Evolutionary conservation across 2,329 filamentous ascomycete genomes (phyloP).

Genomic region (Pseudopithomyces maydicus): DNA sequence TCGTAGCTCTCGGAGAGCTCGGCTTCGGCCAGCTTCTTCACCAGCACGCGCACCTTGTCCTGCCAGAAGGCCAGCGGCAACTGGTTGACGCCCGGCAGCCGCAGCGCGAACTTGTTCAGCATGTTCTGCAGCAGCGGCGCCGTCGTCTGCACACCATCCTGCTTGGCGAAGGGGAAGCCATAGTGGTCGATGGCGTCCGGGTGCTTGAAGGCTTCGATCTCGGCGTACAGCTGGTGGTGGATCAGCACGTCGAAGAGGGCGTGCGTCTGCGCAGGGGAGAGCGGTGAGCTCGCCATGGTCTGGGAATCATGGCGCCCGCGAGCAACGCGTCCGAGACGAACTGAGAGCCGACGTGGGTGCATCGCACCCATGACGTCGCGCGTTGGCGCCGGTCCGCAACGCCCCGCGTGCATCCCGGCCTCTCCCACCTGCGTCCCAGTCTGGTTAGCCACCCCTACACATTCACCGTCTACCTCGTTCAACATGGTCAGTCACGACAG

Average conservation of each 20-base stretch:
- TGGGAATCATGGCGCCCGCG: slow-evolving; percentile 5
- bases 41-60: slow-evolving; percentile 47
- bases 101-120: slow-evolving; percentile 67
- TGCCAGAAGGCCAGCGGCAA: slow-evolving; percentile 56
- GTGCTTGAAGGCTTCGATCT: slow-evolving; percentile 74
- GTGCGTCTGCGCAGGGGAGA: slow-evolving; percentile 53
- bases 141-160: slow-evolving; percentile 52
- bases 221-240: slow-evolving; percentile 62
- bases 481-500: no score
- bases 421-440: no score
- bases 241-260: slow-evolving; percentile 61
- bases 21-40: slow-evolving; percentile 61
- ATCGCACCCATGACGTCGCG: neutral
- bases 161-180: slow-evolving; percentile 69
- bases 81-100: slow-evolving; percentile 68
- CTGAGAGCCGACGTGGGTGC: neutral
- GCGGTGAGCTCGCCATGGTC: slow-evolving; percentile 27
- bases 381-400: no score
- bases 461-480: no score
- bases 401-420: no score
- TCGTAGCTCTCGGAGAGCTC: slow-evolving; percentile 83
- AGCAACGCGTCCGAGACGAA: no score
- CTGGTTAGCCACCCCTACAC: no score
- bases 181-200: slow-evolving; percentile 68
- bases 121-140: slow-evolving; percentile 72